A percentile compares a stretch with the other conserved stretches of the same genome.
Conservation (phyloP, 164 flowering plant species). For the Sedum album region DNA sequence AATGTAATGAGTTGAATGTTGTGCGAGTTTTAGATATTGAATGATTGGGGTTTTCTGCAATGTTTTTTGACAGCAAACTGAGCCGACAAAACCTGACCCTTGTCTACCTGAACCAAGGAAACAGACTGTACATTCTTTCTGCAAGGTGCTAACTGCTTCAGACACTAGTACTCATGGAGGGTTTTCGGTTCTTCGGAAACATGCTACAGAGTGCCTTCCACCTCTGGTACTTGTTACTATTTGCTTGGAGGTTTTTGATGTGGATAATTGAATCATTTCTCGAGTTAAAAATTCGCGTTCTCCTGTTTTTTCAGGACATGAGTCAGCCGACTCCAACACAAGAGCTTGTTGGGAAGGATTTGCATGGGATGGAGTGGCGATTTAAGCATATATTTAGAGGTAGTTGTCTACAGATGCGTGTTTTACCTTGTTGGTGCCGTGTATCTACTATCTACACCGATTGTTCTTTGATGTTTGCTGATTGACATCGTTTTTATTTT, state of each 20-base stretch:
- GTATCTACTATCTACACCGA: too few species aligned
- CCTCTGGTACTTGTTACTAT: conserved; percentile 12
- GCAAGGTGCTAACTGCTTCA: conserved; percentile 19
- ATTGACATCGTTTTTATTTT: background rate
- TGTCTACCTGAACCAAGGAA: conserved; percentile 10
- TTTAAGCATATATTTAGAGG: conserved; percentile 14
- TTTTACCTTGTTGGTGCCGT: background rate
- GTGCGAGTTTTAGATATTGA: background rate
- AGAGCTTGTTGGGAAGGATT: conserved; percentile 12
- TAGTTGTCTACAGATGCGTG: background rate
- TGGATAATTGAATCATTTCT: background rate
- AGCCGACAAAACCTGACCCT: conserved; percentile 13
- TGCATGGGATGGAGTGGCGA: conserved; percentile 13
- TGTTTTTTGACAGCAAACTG: conserved; percentile 10
- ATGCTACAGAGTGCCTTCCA: conserved; percentile 19
- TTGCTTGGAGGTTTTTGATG: background rate
- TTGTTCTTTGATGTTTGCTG: background rate
- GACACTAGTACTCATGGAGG: conserved; percentile 24
- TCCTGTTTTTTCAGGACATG: conserved; percentile 12
- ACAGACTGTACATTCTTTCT: conserved; percentile 13
- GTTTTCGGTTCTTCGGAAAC: conserved; percentile 18
- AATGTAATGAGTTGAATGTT: background rate
- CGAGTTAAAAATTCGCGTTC: background rate
- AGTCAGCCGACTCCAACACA: conserved; percentile 9
- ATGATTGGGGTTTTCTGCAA: background rate